Percentiles rank a stretch among this genome's conserved stretches.
Conservation (phyloP, 108 stramenopile genomes). For the Asterionellopsis glacialis region DNA sequence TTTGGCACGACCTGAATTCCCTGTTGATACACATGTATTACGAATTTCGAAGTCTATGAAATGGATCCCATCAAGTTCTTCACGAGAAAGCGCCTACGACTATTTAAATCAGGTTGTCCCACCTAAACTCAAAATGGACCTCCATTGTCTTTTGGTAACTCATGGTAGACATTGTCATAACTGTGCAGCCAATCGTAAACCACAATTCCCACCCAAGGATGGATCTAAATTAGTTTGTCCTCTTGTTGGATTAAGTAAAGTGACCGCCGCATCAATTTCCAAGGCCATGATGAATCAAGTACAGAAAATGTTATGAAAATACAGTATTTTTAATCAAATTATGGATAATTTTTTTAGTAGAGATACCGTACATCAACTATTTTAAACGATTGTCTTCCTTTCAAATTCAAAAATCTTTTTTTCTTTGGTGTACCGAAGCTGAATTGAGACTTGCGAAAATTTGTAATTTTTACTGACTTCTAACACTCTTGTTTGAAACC, state of each 20-base stretch:
- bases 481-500: too few species aligned
- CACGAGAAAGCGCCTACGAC: slow-evolving; percentile 61
- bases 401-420: too few species aligned
- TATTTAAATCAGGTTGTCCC: slow-evolving; percentile 59
- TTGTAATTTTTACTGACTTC: too few species aligned
- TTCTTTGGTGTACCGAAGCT: too few species aligned
- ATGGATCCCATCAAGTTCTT: slow-evolving; percentile 31
- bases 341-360: too few species aligned
- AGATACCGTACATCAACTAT: too few species aligned
- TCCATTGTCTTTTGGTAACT: slow-evolving; percentile 67
- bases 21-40: slow-evolving; percentile 78
- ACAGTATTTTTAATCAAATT: too few species aligned
- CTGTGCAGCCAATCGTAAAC: slow-evolving; percentile 68
- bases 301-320: too few species aligned
- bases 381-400: too few species aligned
- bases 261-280: too few species aligned
- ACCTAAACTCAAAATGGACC: slow-evolving; percentile 46
- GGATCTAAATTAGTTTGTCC: slow-evolving; percentile 59
- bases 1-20: slow-evolving; percentile 64
- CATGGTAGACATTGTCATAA: slow-evolving; percentile 68
- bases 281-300: too few species aligned
- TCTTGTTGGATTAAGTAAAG: slow-evolving; percentile 9
- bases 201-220: slow-evolving; percentile 66
- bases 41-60: slow-evolving; percentile 52
- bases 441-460: too few species aligned